phyloP scores from a whole-genome alignment of 1,284 basidiomycete genomes.

The Paramarasmius palmivorus region DNA sequence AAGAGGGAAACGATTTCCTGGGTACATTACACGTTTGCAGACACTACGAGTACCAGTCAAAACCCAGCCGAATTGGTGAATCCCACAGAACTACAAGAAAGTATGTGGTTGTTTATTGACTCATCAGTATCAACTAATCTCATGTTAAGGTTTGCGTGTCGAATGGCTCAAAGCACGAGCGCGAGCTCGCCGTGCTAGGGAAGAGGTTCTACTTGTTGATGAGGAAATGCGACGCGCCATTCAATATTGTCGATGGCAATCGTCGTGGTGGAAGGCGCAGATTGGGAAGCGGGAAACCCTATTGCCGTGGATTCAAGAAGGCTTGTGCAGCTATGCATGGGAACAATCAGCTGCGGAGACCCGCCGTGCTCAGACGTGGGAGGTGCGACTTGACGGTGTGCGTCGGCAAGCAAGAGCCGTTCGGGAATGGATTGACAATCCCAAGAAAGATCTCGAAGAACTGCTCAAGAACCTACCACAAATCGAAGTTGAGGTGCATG shows the following conservation, averaged over 20 bases:
- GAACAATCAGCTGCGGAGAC: no score
- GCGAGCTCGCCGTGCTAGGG: not conserved
- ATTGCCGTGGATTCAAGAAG: no score
- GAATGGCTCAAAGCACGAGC: conserved; percentile 13
- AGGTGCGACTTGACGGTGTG: no score
- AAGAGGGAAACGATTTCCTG: conserved; percentile 10
- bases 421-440: no score
- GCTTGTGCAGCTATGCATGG: no score
- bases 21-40: conserved; percentile 11
- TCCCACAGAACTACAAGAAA: not conserved
- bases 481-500: no score
- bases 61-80: not conserved
- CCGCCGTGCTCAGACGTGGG: no score
- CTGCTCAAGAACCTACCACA: no score
- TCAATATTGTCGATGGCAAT: not conserved
- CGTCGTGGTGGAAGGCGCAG: no score
- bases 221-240: conserved; percentile 11
- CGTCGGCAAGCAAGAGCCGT: no score
- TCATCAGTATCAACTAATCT: not conserved
- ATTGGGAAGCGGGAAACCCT: no score
- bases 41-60: not conserved
- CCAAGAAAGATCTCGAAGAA: no score
- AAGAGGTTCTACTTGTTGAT: conserved; percentile 6
- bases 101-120: not conserved
- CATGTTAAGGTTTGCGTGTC: conserved; percentile 7